phyloP scores from a whole-genome alignment of 2,329 filamentous ascomycete species.

The Orbilia quercus region DNA sequence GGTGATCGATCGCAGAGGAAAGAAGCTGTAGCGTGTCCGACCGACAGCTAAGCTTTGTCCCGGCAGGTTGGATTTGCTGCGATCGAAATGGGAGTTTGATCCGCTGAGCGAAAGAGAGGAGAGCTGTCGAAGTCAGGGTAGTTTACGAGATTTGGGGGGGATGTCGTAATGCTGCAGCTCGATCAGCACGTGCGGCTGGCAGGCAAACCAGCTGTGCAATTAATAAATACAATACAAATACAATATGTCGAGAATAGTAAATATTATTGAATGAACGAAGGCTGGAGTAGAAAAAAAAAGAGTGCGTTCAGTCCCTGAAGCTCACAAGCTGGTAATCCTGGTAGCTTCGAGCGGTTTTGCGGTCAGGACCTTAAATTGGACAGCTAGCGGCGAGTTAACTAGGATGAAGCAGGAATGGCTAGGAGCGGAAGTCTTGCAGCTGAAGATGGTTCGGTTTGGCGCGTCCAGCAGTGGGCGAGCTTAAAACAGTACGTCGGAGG shows the following conservation, averaged over 20 bases:
- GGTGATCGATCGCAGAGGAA: conserved; percentile 2
- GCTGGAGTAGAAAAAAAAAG: not conserved
- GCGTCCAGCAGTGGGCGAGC: conserved; percentile 31
- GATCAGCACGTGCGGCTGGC: conserved; percentile 32
- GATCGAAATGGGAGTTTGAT: conserved; percentile 10
- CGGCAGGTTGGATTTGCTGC: conserved; percentile 13
- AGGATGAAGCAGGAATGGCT: conserved; percentile 50
- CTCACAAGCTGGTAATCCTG: conserved; percentile 23
- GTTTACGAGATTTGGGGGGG: not conserved
- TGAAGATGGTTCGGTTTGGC: conserved; percentile 34
- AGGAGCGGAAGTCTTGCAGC: not conserved
- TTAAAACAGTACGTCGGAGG: conserved; percentile 34
- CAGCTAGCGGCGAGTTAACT: conserved; percentile 18
- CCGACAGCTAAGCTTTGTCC: conserved; percentile 34
- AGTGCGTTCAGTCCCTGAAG: conserved; percentile 8
- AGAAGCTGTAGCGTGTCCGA: conserved; percentile 32
- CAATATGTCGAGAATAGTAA: no score
- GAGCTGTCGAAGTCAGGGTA: not conserved
- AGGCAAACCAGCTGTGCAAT: not conserved
- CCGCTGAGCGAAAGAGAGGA: not conserved
- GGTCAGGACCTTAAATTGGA: not conserved
- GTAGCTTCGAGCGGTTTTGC: conserved; percentile 7
- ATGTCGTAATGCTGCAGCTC: conserved; percentile 44
- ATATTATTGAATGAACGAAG: no score
- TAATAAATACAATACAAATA: no score